phyloP scores from a whole-genome alignment of 805 yeast species.

The Ogataea pilisensis region DNA sequence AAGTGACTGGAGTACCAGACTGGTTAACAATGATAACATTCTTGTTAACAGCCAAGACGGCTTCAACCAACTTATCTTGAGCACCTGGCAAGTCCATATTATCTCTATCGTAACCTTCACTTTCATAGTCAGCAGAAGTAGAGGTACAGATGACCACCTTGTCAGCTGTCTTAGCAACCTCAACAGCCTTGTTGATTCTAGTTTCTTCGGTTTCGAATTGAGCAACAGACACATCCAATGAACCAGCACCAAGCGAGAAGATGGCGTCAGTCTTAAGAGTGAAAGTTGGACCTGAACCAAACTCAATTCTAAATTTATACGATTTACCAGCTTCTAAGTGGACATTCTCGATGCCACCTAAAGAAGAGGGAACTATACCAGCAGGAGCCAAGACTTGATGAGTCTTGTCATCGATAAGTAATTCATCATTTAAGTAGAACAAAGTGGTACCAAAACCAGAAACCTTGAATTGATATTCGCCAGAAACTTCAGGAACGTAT shows the following conservation, averaged over 20 bases:
- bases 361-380: slow-evolving; percentile 53
- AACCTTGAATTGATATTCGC: slow-evolving; percentile 48
- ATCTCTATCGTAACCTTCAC: slow-evolving; percentile 38
- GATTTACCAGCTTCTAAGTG: slow-evolving; percentile 39
- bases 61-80: slow-evolving; percentile 32
- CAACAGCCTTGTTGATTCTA: slow-evolving; percentile 27
- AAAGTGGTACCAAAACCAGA: slow-evolving; percentile 52
- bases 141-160: slow-evolving; percentile 36
- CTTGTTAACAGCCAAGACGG: slow-evolving; percentile 31
- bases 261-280: slow-evolving; percentile 3
- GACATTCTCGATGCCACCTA: slow-evolving; percentile 41
- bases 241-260: slow-evolving; percentile 17
- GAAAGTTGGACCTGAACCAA: slow-evolving; percentile 45
- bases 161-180: slow-evolving; percentile 31
- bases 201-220: slow-evolving; percentile 9
- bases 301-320: slow-evolving; percentile 45
- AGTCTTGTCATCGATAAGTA: slow-evolving; percentile 54
- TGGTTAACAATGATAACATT: slow-evolving; percentile 36
- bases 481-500: slow-evolving; percentile 44
- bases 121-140: slow-evolving; percentile 37
- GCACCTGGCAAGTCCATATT: slow-evolving; percentile 34
- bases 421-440: slow-evolving; percentile 46
- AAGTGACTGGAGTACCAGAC: slow-evolving; percentile 38
- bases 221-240: slow-evolving; percentile 16
- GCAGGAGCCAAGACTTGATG: slow-evolving; percentile 45